Base-by-base conservation (phyloP, 2,329 filamentous ascomycete genomes). In the Colletotrichum navitas region DNA sequence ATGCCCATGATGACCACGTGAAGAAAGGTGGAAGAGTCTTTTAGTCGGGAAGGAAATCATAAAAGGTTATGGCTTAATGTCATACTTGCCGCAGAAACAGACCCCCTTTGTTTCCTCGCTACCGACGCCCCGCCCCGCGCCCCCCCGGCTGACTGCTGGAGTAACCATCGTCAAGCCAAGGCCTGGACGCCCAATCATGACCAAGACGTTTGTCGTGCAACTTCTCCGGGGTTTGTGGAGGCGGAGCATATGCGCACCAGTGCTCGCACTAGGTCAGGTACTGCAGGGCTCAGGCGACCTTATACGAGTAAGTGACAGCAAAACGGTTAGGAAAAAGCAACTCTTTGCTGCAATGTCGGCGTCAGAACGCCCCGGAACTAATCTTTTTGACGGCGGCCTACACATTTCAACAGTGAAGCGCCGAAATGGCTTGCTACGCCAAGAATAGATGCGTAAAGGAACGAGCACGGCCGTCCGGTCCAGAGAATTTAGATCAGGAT, bases 391-490 rank as follows among this genome's bases (percentile, higher is more conserved):
- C 32, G 66, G 45, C 59, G 52, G 49, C n/a, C 52, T 60, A 1
- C 45, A 63, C 65, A 68, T 71, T 32, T 68, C 59, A 54, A 63
- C 65, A 60, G n/a, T 16, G n/a, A 58, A 41, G 54, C 59, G 59
- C 39, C 32, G 39, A 36, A 52, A 60, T 54, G 47, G 59, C 54
- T 60, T 47, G 18, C 8, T 18, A 43, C 11, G 29, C 68, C 65
- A 60, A 64, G 68, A 71, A 63, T 71, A 63, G 59, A 59, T 26
- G 26, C 24, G 24, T 7, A 34, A 16, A 41, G 8, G 45, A 34
- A 2, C 18, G 36, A 49, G 24, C 54, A 63, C n/a, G 45, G 59
- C 8, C 49, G n/a, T 21, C 41, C 16, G 18, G 39, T 14, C 47
- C 21, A 24, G 21, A 34, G 43, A 51, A 47, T 43, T 24, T 60